These are phyloP conservation scores for Penicillium arizonense DNA, from an alignment of 495 filamentous ascomycete genomes.

Conservation along the genomic window DNA sequence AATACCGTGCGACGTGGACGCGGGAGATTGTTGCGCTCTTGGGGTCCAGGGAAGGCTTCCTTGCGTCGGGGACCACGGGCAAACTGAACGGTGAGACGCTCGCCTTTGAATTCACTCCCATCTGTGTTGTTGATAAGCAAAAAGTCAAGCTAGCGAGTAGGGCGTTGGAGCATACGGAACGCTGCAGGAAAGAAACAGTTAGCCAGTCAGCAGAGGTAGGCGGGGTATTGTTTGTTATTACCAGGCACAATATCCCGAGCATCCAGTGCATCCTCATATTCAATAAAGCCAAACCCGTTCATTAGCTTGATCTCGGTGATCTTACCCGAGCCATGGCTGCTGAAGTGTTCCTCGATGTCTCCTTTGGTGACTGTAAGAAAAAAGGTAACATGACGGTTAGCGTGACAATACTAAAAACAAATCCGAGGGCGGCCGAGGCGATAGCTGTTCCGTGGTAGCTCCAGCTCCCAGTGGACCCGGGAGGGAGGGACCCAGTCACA, in stretches of 20 bases:
- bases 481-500: background rate
- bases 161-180: slow-evolving; percentile 49
- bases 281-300: slow-evolving; percentile 99
- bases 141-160: slow-evolving; percentile 3
- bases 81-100: slow-evolving; percentile 95
- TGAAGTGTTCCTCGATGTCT: slow-evolving; percentile 95
- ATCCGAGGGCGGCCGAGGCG: slow-evolving; percentile 10
- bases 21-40: slow-evolving; percentile 71
- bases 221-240: slow-evolving; percentile 41
- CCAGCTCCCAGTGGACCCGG: slow-evolving; percentile 2
- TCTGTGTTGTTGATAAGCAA: slow-evolving; percentile 53
- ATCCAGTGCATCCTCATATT: slow-evolving; percentile 97
- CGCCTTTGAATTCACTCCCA: slow-evolving; percentile 96
- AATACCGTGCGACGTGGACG: slow-evolving; percentile 91
- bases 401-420: background rate
- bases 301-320: slow-evolving; percentile 99
- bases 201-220: slow-evolving; percentile 10
- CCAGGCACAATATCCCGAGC: slow-evolving; percentile 96
- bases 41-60: slow-evolving; percentile 65
- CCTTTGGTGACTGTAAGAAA: slow-evolving; percentile 79
- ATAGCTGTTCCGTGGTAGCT: slow-evolving; percentile 1
- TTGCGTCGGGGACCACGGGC: slow-evolving; percentile 90
- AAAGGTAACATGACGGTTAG: slow-evolving; percentile 15
- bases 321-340: slow-evolving; percentile 90
- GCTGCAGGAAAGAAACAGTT: slow-evolving; percentile 30